These are phyloP conservation scores for Phytophthora macrochlamydospora DNA, from an alignment of 352 stramenopile genomes.

Conservation along the genomic window DNA sequence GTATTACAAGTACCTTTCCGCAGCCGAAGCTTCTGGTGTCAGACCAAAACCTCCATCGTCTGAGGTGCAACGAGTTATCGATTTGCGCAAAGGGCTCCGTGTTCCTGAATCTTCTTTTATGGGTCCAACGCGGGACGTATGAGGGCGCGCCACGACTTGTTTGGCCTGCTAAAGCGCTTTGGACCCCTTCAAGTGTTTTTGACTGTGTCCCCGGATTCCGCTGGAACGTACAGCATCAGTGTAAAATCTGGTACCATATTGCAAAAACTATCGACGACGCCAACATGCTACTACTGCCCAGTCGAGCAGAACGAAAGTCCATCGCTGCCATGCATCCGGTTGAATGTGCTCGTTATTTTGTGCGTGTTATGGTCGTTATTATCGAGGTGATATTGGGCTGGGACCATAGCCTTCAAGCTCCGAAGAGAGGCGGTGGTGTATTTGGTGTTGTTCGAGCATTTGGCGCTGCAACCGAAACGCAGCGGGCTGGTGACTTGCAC, in stretches of 20 bases:
- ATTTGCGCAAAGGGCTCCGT: slow-evolving; percentile 15
- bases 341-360: slow-evolving; percentile 33
- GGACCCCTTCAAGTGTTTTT: slow-evolving; percentile 27
- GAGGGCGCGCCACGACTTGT: slow-evolving; percentile 24
- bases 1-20: slow-evolving; percentile 7
- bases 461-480: slow-evolving; percentile 26
- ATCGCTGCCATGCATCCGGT: slow-evolving; percentile 11
- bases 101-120: slow-evolving; percentile 13
- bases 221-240: slow-evolving; percentile 2
- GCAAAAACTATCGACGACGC: not conserved
- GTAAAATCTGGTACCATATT: not conserved
- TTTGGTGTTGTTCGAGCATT: slow-evolving; percentile 35
- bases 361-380: slow-evolving; percentile 18
- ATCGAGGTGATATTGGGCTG: slow-evolving; percentile 20
- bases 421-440: slow-evolving; percentile 16
- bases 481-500: slow-evolving; percentile 33
- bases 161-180: slow-evolving; percentile 16
- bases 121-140: slow-evolving; percentile 19
- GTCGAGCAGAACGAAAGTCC: slow-evolving; percentile 3
- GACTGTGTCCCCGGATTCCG: slow-evolving; percentile 28
- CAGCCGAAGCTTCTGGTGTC: not conserved
- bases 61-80: slow-evolving; percentile 11
- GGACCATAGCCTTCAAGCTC: slow-evolving; percentile 2
- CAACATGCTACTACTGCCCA: slow-evolving; percentile 1
- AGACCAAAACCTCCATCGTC: not conserved